Evolutionary conservation across 2,329 filamentous ascomycete species (phyloP).

Genomic region (Cytospora piceicola): DNA sequence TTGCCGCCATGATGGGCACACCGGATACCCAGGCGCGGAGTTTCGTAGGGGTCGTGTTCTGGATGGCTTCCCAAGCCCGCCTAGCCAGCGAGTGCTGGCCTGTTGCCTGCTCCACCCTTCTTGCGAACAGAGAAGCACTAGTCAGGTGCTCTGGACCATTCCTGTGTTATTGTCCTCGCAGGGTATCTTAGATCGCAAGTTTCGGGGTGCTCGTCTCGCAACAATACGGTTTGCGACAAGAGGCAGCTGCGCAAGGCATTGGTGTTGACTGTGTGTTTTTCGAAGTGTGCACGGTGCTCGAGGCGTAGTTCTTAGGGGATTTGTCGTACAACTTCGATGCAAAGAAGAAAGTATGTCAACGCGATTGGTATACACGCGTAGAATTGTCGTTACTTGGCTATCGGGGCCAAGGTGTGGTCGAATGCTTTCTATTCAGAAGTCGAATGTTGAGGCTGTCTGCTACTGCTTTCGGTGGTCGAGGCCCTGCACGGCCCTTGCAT

Average conservation of each 20-base stretch:
- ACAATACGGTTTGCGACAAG: slow-evolving; percentile 20
- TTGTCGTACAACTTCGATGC: background rate
- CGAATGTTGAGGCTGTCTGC: background rate
- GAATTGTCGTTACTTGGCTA: background rate
- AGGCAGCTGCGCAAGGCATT: slow-evolving; percentile 21
- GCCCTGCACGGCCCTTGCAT: slow-evolving; percentile 2
- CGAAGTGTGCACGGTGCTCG: slow-evolving; percentile 12
- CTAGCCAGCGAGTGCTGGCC: slow-evolving; percentile 15
- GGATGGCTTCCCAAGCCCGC: slow-evolving; percentile 17
- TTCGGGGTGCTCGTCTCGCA: slow-evolving; percentile 1
- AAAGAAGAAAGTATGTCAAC: background rate
- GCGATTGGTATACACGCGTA: slow-evolving; percentile 5
- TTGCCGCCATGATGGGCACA: slow-evolving; percentile 37
- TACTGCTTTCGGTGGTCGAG: background rate
- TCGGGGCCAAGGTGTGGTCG: background rate
- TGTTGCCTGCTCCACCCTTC: slow-evolving; percentile 28
- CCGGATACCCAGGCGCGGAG: slow-evolving; percentile 11
- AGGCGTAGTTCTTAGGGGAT: slow-evolving; percentile 16
- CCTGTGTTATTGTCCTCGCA: background rate
- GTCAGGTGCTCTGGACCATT: slow-evolving; percentile 23
- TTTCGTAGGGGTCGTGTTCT: slow-evolving; percentile 17
- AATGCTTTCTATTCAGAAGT: background rate
- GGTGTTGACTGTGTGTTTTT: slow-evolving; percentile 11
- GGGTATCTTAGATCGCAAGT: slow-evolving; percentile 2
- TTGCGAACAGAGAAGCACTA: slow-evolving; percentile 24